Evolutionary conservation across 2,329 filamentous ascomycete species (phyloP), one percentile per base, ranked within the genome.

Genomic region (Macrophomina tecta): DNA sequence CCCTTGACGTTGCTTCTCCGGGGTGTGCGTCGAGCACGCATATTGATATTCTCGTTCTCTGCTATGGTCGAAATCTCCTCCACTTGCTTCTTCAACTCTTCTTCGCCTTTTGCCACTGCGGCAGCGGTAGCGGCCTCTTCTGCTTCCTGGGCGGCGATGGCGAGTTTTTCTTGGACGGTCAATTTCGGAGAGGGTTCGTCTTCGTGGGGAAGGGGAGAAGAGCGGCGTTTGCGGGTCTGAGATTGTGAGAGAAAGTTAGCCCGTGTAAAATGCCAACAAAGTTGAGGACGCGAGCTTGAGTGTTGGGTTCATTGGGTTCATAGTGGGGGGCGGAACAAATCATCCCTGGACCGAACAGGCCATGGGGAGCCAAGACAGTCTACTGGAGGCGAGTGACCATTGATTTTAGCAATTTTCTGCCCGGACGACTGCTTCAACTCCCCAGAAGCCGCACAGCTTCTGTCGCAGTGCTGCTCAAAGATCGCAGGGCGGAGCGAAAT

Each of bases 1-100:
- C 88, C 72, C 77, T 82, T 75, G 80, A 85, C 76, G 78, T 82
- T 73, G 82, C 86, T 81, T 75, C 78, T 73, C 73, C 45, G 88
- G 80, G 67, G 75, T 64, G 58, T 69, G 18, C 72, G 76, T 79
- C 40, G 75, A 73, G 42, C 78, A 71, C 64, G 72, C 77, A 69
- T n/a, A 71, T 73, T 64, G 73, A 72, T 55, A 69, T 73, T 67
- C 72, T 71, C 55, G 5, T 58, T 65, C 12, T 53, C 45, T 34
- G 36, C 56, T 34, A 61, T 14, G 14, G 28, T 11, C 12, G 32
- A 23, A n/a, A 12, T 55, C 32, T 70, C 70, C 64, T 68, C 70
- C 28, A 72, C 71, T 40, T 48, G 53, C 23, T 64, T 74, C 70
- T 30, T 69, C 74, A 7, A 23, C 42, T 68, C 71, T 55, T 51